Evolutionary conservation across 768 basidiomycete genomes (phyloP).

Genomic region (Russula griseocarnosa): DNA sequence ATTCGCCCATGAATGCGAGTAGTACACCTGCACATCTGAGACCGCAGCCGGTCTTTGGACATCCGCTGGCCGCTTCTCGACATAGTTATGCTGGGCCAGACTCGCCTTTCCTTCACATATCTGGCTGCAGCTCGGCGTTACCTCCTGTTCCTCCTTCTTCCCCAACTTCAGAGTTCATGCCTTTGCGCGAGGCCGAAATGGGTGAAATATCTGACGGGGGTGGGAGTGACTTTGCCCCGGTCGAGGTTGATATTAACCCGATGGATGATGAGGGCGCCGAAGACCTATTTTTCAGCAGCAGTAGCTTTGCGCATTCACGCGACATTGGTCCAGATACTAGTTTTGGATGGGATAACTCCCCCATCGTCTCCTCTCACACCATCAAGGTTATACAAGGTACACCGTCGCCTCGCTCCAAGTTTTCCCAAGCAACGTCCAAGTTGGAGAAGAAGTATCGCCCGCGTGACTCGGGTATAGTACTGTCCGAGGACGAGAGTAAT

Average conservation of each 20-base stretch:
- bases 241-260: slow-evolving; percentile 22
- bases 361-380: slow-evolving; percentile 36
- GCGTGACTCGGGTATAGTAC: slow-evolving; percentile 61
- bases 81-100: slow-evolving; percentile 25
- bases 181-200: slow-evolving; percentile 21
- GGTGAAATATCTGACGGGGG: slow-evolving; percentile 28
- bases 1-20: slow-evolving; percentile 18
- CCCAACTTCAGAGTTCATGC: slow-evolving; percentile 12
- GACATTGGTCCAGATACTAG: slow-evolving; percentile 27
- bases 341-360: slow-evolving; percentile 26
- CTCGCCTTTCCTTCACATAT: slow-evolving; percentile 10
- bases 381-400: slow-evolving; percentile 47
- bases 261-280: slow-evolving; percentile 24
- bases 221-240: slow-evolving; percentile 24
- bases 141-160: slow-evolving; percentile 9
- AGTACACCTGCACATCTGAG: slow-evolving; percentile 19
- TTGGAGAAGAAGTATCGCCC: slow-evolving; percentile 59
- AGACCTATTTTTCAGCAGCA: slow-evolving; percentile 29
- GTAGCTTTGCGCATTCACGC: slow-evolving; percentile 23
- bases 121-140: neutral
- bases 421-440: slow-evolving; percentile 32
- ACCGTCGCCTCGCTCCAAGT: slow-evolving; percentile 51
- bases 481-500: slow-evolving; percentile 57
- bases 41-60: slow-evolving; percentile 13
- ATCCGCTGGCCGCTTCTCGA: slow-evolving; percentile 1